Base-by-base conservation (phyloP, 2,329 filamentous ascomycete species). In the Rhinocladiella mackenziei region DNA sequence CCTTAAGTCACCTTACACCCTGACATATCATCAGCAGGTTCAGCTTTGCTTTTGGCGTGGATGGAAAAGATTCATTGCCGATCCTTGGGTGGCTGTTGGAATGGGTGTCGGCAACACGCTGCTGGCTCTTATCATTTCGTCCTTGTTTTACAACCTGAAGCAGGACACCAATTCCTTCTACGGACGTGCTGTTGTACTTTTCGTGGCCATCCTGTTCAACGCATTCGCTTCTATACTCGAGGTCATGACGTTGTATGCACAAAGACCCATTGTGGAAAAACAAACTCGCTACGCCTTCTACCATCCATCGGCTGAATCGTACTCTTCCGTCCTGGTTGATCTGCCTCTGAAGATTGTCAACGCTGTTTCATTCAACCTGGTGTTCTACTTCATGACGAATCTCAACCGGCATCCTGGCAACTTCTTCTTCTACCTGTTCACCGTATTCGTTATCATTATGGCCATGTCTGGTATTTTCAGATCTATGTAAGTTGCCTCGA, bases 251-350 rank as follows among this genome's bases (percentile, higher is more conserved):
- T 75, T 94, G 3, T 96, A 92, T 61, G 79, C 86, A 2, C 89
- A 95, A 76, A 83, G 89, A 26, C 84, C 86, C 1, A 94, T 95
- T 57, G 87, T 96, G 48, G 88, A 95, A 62, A 95, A 95, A 63
- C 89, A 96, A 57, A 70, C 76, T 43, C 80, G 84, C 45, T 95
- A 94, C 62, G 88, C 89, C 13, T 74, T 95, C 17, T 94, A 95
- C 59, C 89, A 94, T 58, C 87, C 89, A 0, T 89, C 84, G 8
- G 84, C 88, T 11, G 88, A 96, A 72, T 86, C 88, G 11, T 74
- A 86, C 46, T 80, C 86, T 0, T 92, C 86, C 7, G 92, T 94
- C 82, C 66, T 95, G 19, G 84, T 78, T 51, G 89, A 95, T 57
- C 67, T 94, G 65, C 89, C 89, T 0, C 86, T 87, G 65, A 94